Percentiles rank a stretch among this genome's conserved stretches.
Conservation (phyloP, 2,329 filamentous ascomycete genomes). For the Thelonectria rubi region DNA sequence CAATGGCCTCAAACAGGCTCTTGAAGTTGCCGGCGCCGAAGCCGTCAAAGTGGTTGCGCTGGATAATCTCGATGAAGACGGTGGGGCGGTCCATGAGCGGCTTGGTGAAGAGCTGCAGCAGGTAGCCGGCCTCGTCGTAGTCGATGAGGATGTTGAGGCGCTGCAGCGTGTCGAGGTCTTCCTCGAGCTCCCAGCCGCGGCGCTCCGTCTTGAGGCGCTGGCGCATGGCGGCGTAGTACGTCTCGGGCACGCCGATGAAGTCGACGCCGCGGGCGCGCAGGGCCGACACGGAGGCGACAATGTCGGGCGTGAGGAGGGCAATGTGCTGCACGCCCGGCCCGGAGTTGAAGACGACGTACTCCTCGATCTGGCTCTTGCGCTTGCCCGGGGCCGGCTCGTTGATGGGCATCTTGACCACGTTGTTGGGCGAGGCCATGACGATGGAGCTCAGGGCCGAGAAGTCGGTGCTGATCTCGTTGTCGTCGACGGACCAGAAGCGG, state of each 20-base stretch:
- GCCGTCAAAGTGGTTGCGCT: constrained; percentile 87
- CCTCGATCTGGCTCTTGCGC: constrained; percentile 93
- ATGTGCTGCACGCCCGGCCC: constrained; percentile 95
- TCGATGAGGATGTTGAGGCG: constrained; percentile 89
- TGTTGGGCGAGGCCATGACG: constrained; percentile 88
- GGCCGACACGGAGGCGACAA: constrained; percentile 78
- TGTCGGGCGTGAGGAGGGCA: constrained; percentile 82
- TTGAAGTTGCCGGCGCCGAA: constrained; percentile 98
- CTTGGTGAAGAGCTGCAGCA: constrained; percentile 81
- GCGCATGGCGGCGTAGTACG: constrained; percentile 85
- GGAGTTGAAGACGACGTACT: constrained; percentile 89
- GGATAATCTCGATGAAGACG: constrained; percentile 96
- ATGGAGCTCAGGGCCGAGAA: constrained; percentile 89
- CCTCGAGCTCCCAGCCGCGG: constrained; percentile 71
- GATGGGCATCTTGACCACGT: constrained; percentile 96
- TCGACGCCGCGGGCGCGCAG: constrained; percentile 88
- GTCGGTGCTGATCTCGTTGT: constrained; percentile 90
- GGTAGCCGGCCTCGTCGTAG: constrained; percentile 91
- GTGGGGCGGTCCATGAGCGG: constrained; percentile 94
- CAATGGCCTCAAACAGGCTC: constrained; percentile 93
- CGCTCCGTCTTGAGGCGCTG: constrained; percentile 73
- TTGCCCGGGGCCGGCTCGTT: constrained; percentile 93
- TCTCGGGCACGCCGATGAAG: constrained; percentile 88
- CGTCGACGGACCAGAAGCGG: constrained; percentile 97
- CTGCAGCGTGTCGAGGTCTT: constrained; percentile 82